Evolutionary conservation across 2,329 filamentous ascomycete genomes (phyloP).

Genomic region (Ceratocystis smalleyi): DNA sequence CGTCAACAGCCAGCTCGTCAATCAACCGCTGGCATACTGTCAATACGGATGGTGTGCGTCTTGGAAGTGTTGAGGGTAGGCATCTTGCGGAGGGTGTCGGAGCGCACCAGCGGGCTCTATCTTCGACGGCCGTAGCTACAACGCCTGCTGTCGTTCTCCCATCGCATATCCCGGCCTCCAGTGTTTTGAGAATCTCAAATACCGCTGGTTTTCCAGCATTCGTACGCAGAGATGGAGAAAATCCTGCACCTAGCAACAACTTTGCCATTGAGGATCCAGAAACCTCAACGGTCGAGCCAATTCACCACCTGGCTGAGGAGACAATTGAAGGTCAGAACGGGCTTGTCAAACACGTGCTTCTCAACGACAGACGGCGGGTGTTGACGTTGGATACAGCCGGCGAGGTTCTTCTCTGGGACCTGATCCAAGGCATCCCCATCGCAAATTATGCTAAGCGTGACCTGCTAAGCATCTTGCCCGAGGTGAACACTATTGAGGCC

Average conservation of each 20-base stretch:
- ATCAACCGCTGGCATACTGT: slow-evolving; percentile 86
- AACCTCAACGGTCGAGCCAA: slow-evolving; percentile 36
- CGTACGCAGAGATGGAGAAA: slow-evolving; percentile 38
- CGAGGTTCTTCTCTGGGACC: slow-evolving; percentile 88
- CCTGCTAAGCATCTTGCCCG: slow-evolving; percentile 75
- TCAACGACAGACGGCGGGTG: slow-evolving; percentile 81
- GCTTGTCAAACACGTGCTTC: slow-evolving; percentile 76
- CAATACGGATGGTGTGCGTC: slow-evolving; percentile 59
- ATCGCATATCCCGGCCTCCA: slow-evolving; percentile 56
- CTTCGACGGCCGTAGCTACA: slow-evolving; percentile 19
- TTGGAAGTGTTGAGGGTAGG: slow-evolving; percentile 26
- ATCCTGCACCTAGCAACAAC: slow-evolving; percentile 30
- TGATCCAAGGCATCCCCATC: slow-evolving; percentile 75
- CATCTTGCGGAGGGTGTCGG: background rate
- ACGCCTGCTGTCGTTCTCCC: slow-evolving; percentile 31
- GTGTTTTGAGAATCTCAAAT: slow-evolving; percentile 69
- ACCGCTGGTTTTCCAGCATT: slow-evolving; percentile 58
- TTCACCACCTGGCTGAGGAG: slow-evolving; percentile 55
- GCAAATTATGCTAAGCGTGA: slow-evolving; percentile 89
- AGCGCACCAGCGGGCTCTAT: slow-evolving; percentile 9
- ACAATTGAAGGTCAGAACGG: slow-evolving; percentile 92
- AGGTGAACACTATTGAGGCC: slow-evolving; percentile 75
- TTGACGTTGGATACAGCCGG: slow-evolving; percentile 88
- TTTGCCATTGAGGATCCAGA: slow-evolving; percentile 19
- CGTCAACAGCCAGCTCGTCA: slow-evolving; percentile 74